phyloP scores from a whole-genome alignment of 2,329 filamentous ascomycete genomes.

The Leptographium radiaticola region DNA sequence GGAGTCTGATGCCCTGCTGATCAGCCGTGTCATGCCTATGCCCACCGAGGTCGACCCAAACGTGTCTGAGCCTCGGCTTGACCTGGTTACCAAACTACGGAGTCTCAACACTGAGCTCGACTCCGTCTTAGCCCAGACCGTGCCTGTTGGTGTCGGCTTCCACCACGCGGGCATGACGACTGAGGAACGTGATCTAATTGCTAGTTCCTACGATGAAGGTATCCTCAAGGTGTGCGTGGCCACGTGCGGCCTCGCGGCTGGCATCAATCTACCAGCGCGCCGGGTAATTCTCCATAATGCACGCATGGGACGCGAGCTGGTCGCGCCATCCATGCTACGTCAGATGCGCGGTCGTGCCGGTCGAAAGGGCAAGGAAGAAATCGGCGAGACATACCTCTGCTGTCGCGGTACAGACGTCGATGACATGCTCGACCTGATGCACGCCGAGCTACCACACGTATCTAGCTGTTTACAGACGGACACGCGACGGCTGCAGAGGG shows the following conservation, averaged over 20 bases:
- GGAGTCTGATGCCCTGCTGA: conserved; percentile 54
- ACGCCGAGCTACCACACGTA: conserved; percentile 57
- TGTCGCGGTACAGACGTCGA: conserved; percentile 57
- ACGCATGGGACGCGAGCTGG: conserved; percentile 61
- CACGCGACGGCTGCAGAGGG: conserved; percentile 55
- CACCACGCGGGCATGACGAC: conserved; percentile 60
- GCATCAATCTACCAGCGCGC: conserved; percentile 64
- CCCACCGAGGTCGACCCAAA: conserved; percentile 29
- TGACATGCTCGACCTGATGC: conserved; percentile 55
- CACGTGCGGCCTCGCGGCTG: conserved; percentile 68
- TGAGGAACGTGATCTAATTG: conserved; percentile 62
- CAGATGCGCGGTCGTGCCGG: conserved; percentile 73
- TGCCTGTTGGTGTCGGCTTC: conserved; percentile 58
- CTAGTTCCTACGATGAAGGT: conserved; percentile 56
- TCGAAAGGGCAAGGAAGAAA: conserved; percentile 63
- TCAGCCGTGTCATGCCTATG: conserved; percentile 51
- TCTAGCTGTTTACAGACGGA: conserved; percentile 50
- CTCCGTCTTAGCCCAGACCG: conserved; percentile 47
- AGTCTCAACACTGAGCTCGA: conserved; percentile 52
- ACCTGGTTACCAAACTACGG: conserved; percentile 52
- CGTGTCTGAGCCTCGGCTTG: conserved; percentile 44
- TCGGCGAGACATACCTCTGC: conserved; percentile 67
- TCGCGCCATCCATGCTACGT: conserved; percentile 67
- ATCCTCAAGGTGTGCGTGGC: conserved; percentile 59
- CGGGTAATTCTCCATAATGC: conserved; percentile 65